phyloP scores from a whole-genome alignment of 2,329 filamentous ascomycete species.

The Calonectria ilicicola region DNA sequence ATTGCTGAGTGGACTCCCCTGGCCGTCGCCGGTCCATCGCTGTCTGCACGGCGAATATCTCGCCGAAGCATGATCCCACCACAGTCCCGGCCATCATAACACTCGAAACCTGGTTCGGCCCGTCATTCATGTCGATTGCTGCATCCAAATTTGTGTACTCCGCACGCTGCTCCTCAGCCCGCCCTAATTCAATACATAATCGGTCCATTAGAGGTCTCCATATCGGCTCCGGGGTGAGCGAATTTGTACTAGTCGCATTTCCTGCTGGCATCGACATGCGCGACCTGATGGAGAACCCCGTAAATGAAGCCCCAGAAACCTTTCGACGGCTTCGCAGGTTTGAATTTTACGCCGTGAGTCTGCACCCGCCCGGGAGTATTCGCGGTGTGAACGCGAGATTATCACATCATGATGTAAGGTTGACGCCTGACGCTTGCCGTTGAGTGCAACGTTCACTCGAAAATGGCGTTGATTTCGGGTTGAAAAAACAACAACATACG shows the following conservation, averaged over 20 bases:
- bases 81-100: background rate
- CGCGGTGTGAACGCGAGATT: background rate
- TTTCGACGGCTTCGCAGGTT: background rate
- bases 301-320: background rate
- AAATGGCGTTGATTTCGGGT: background rate
- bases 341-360: background rate
- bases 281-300: background rate
- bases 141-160: background rate
- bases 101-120: background rate
- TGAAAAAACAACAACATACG: background rate
- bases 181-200: background rate
- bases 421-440: background rate
- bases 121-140: background rate
- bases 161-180: background rate
- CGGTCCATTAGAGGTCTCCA: background rate
- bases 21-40: background rate
- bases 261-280: background rate
- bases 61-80: constrained; percentile 2
- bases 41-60: background rate
- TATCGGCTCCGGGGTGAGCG: constrained; percentile 3
- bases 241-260: background rate
- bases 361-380: background rate
- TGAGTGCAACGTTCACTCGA: background rate
- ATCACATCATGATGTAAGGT: background rate
- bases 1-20: background rate